These are phyloP conservation scores for Royoungia palumana DNA, from an alignment of 768 basidiomycete genomes.

Conservation along the genomic window DNA sequence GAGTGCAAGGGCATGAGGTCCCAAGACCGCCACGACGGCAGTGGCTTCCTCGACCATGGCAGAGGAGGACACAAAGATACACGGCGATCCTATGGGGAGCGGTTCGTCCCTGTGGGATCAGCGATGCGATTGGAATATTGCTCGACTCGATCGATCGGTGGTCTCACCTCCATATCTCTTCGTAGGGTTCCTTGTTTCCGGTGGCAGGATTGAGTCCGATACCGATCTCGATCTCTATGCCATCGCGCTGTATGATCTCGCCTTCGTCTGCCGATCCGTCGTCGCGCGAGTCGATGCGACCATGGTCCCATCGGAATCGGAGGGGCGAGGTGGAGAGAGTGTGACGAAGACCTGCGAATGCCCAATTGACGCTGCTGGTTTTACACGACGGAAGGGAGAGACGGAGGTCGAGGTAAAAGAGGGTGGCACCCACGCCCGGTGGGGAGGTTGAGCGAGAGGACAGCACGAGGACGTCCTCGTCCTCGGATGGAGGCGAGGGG, in stretches of 20 bases:
- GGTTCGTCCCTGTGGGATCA: constrained; percentile 23
- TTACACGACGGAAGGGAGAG: constrained; percentile 21
- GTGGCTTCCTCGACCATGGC: constrained; percentile 8
- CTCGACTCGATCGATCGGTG: neutral
- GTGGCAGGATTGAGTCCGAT: constrained; percentile 23
- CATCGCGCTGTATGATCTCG: constrained; percentile 16
- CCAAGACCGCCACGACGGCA: constrained; percentile 24
- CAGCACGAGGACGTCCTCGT: constrained; percentile 27
- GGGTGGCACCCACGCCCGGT: constrained; percentile 12
- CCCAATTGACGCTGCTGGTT: constrained; percentile 22
- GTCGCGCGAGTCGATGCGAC: constrained; percentile 18
- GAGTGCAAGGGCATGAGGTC: constrained; percentile 23
- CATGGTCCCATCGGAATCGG: constrained; percentile 18
- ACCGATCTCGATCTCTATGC: constrained; percentile 24
- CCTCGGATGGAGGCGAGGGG: constrained; percentile 19
- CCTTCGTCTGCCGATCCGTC: constrained; percentile 18
- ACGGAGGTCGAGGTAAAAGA: constrained; percentile 25
- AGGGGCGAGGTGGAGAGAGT: constrained; percentile 19
- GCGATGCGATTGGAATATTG: neutral
- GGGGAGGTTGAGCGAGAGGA: constrained; percentile 24
- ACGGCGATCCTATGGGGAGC: constrained; percentile 10
- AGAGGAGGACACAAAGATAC: constrained; percentile 22
- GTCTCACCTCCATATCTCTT: constrained; percentile 23
- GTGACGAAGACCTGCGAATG: constrained; percentile 21
- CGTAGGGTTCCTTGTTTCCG: constrained; percentile 15